Percentiles rank a stretch among this genome's conserved stretches.
Conservation (phyloP, 1,139 yeast genomes). For the Kurtzmaniella quercitrusa region DNA sequence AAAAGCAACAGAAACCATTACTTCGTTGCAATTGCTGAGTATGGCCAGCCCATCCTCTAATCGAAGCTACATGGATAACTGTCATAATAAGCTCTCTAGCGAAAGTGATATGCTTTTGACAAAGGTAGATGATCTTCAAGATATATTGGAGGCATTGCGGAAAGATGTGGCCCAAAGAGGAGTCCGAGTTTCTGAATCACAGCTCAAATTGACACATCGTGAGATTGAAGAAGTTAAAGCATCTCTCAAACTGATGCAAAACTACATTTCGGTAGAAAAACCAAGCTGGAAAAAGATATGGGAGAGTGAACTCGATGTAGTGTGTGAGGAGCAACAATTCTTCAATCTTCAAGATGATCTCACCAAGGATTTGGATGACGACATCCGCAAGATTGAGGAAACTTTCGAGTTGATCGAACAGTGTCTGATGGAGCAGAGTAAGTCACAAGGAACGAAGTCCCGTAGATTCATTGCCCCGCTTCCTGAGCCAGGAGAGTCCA, state of each 20-base stretch:
- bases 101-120: constrained; percentile 75
- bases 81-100: constrained; percentile 68
- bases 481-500: constrained; percentile 64
- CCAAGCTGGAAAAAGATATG: constrained; percentile 88
- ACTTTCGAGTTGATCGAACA: constrained; percentile 78
- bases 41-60: constrained; percentile 32
- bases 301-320: constrained; percentile 87
- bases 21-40: constrained; percentile 44
- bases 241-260: constrained; percentile 51
- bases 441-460: constrained; percentile 25
- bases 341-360: constrained; percentile 86
- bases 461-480: constrained; percentile 41
- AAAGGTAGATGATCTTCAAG: constrained; percentile 87
- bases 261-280: constrained; percentile 64
- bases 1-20: constrained; percentile 44
- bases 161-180: constrained; percentile 93
- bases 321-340: constrained; percentile 91
- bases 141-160: constrained; percentile 81
- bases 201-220: constrained; percentile 59
- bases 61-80: constrained; percentile 70
- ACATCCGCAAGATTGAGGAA: constrained; percentile 72
- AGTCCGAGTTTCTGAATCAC: constrained; percentile 74
- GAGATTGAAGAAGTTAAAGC: constrained; percentile 59
- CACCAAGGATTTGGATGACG: constrained; percentile 74
- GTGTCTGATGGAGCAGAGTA: constrained; percentile 75